phyloP scores from a whole-genome alignment of 257 asterid genomes.

The Capsicum chinense region DNA sequence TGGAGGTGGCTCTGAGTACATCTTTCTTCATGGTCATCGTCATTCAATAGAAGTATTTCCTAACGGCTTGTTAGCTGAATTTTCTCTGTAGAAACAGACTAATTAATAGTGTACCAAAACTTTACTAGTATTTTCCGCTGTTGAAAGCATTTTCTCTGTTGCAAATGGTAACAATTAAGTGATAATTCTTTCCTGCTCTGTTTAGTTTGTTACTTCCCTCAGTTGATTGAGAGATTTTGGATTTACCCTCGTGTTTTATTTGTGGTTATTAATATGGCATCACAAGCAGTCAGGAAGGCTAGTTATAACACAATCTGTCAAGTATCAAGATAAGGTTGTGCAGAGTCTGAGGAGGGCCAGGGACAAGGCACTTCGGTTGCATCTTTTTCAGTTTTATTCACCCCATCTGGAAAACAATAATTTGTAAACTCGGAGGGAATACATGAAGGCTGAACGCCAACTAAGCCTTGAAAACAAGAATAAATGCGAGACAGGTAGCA shows the following conservation, averaged over 20 bases:
- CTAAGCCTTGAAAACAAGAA: no score
- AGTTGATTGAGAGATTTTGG: not conserved
- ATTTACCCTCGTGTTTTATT: not conserved
- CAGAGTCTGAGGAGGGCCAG: no score
- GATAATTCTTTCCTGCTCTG: not conserved
- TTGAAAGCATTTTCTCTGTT: not conserved
- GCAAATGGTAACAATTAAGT: not conserved
- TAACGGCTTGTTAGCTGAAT: constrained; percentile 19
- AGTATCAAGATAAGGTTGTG: no score
- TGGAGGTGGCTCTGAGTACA: not conserved
- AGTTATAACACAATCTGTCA: not conserved
- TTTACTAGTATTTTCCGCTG: not conserved
- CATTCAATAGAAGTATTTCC: not conserved
- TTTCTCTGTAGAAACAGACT: not conserved
- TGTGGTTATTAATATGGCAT: not conserved
- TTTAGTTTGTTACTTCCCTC: not conserved
- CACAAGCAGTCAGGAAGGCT: not conserved
- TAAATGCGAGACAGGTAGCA: not conserved
- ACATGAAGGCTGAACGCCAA: no score
- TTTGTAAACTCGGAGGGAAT: no score
- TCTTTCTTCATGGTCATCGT: not conserved
- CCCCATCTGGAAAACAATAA: not conserved
- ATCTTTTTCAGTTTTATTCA: not conserved
- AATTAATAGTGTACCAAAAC: constrained; percentile 19
- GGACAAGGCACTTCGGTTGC: no score